Conservation (phyloP, 2,329 filamentous ascomycete genomes). For the Talaromyces sp. region DNA sequence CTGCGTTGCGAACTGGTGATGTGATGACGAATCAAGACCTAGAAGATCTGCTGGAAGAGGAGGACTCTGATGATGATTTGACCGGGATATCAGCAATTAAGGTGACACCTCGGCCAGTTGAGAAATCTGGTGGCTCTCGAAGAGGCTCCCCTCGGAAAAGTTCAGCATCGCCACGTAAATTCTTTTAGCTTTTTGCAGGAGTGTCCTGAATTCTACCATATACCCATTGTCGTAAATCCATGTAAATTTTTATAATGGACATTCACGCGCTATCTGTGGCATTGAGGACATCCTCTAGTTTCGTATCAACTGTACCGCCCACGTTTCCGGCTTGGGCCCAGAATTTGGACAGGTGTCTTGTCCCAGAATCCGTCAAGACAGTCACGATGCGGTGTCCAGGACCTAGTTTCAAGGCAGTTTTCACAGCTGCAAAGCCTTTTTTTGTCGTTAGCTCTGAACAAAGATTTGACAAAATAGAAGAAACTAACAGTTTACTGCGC, state of each 20-base stretch:
- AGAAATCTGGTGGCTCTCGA: neutral
- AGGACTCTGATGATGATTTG: slow-evolving; percentile 11
- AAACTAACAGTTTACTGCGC: slow-evolving; percentile 80
- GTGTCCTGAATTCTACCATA: neutral
- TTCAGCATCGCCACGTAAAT: slow-evolving; percentile 11
- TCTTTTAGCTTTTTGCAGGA: slow-evolving; percentile 2
- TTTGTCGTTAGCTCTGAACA: slow-evolving; percentile 2
- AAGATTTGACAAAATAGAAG: neutral
- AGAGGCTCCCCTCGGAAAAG: slow-evolving; percentile 7
- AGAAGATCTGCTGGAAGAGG: slow-evolving; percentile 14
- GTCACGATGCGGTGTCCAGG: slow-evolving; percentile 46
- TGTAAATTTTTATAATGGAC: neutral
- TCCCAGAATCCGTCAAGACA: slow-evolving; percentile 46
- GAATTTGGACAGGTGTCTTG: slow-evolving; percentile 48
- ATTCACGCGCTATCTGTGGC: slow-evolving; percentile 12
- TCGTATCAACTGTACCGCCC: slow-evolving; percentile 40
- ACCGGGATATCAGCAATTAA: slow-evolving; percentile 16
- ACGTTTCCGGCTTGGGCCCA: slow-evolving; percentile 45
- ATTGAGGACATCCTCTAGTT: slow-evolving; percentile 41
- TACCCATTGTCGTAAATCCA: neutral
- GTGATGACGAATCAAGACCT: slow-evolving; percentile 1
- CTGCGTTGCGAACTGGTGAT: neutral
- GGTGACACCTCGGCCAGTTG: slow-evolving; percentile 9
- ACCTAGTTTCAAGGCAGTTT: slow-evolving; percentile 41
- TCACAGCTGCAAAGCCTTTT: slow-evolving; percentile 44